Percentiles rank a stretch among this genome's conserved stretches.
These are phyloP conservation scores for Phaffia rhodozyma DNA, from an alignment of 1,284 basidiomycete species.

Conservation along the genomic window DNA sequence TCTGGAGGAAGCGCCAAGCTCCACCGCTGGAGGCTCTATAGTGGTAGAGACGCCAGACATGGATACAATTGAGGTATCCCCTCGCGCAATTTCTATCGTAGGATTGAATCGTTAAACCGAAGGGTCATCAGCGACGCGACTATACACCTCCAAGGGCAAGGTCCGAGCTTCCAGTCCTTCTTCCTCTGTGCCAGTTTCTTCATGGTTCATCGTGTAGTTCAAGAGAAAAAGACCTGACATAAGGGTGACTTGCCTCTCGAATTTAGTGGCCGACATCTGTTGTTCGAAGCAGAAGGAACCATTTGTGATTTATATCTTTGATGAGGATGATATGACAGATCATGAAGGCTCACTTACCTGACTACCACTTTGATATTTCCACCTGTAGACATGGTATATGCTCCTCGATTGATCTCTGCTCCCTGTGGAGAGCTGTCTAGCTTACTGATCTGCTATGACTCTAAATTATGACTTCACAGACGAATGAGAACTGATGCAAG, in stretches of 20 bases:
- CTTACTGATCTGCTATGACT: no score
- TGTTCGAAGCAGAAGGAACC: not conserved
- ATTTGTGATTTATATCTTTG: not conserved
- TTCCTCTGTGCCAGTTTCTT: not conserved
- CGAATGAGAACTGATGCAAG: no score
- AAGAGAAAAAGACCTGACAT: constrained; percentile 2
- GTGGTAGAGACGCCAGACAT: constrained; percentile 88
- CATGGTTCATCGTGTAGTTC: not conserved
- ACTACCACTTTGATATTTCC: constrained; percentile 18
- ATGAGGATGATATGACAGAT: not conserved
- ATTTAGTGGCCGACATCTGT: constrained; percentile 83
- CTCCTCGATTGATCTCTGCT: no score
- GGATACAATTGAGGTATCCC: constrained; percentile 79
- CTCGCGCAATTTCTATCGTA: constrained; percentile 65
- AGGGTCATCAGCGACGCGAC: not conserved
- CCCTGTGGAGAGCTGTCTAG: no score
- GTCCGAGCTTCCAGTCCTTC: constrained; percentile 6
- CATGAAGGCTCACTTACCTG: constrained; percentile 6
- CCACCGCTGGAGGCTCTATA: constrained; percentile 61
- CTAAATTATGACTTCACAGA: no score
- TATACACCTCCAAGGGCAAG: constrained; percentile 12
- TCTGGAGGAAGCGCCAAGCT: constrained; percentile 30
- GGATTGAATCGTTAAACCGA: constrained; percentile 13
- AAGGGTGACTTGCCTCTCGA: constrained; percentile 54
- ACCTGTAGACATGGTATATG: not conserved